Conservation (phyloP, 2,329 filamentous ascomycete species). For the Aspergillus sp. region DNA sequence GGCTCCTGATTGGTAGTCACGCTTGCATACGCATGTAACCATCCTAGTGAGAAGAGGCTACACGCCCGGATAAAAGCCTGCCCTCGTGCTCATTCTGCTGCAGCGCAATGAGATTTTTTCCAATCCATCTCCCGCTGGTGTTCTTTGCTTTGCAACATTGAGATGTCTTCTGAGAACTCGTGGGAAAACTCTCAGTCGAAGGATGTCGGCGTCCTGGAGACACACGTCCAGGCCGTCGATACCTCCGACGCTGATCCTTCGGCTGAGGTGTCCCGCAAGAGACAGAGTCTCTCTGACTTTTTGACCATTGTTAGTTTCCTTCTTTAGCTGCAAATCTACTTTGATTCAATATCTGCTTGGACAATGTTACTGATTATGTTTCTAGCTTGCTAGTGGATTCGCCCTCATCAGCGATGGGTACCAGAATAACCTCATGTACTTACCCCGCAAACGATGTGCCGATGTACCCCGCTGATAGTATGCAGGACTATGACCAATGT, state of each 20-base stretch:
- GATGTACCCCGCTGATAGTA: background rate
- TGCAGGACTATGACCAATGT: conserved; percentile 6
- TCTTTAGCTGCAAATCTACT: too few species aligned
- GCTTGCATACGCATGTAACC: background rate
- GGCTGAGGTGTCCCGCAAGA: background rate
- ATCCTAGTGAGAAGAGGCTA: background rate
- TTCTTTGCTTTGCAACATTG: background rate
- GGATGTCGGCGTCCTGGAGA: background rate
- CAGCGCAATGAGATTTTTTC: too few species aligned
- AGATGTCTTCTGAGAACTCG: background rate
- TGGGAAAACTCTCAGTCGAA: background rate
- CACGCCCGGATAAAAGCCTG: background rate
- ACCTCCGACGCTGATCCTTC: background rate
- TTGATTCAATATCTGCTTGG: too few species aligned
- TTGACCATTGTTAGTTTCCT: background rate
- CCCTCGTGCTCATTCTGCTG: background rate
- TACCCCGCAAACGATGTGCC: background rate
- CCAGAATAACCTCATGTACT: conserved; percentile 8
- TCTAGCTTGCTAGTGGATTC: conserved; percentile 5
- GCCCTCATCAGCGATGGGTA: conserved; percentile 10
- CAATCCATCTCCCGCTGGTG: background rate
- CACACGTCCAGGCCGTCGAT: background rate
- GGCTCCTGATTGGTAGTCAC: background rate
- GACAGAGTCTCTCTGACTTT: background rate
- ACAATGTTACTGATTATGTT: background rate